Percentiles rank a stretch among this genome's conserved stretches.
Conservation (phyloP, 805 yeast genomes). For the Candida vaughaniae region DNA sequence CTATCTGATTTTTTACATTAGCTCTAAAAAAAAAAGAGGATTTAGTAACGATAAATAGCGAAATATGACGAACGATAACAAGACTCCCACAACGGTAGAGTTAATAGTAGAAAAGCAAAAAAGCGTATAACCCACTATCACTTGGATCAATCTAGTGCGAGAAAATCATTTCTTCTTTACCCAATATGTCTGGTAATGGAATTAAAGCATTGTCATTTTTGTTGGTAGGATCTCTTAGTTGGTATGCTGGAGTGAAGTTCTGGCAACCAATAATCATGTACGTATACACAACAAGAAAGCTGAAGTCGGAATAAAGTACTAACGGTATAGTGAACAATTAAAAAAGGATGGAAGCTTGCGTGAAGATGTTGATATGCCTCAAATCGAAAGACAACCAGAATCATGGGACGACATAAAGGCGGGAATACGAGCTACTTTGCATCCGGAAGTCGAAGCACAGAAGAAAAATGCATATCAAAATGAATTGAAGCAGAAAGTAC, state of each 20-base stretch:
- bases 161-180: no score
- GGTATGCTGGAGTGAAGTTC: slow-evolving; percentile 58
- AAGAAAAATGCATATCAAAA: slow-evolving; percentile 7
- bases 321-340: slow-evolving; percentile 50
- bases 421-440: slow-evolving; percentile 28
- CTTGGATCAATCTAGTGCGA: no score
- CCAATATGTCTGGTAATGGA: slow-evolving; percentile 13
- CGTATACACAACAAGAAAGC: slow-evolving; percentile 22
- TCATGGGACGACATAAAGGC: slow-evolving; percentile 40
- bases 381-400: slow-evolving; percentile 31
- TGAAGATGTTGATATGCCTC: slow-evolving; percentile 56
- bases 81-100: no score
- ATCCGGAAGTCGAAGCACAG: slow-evolving; percentile 22
- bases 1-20: no score
- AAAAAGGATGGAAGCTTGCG: slow-evolving; percentile 65
- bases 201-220: slow-evolving; percentile 18
- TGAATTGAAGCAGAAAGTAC: slow-evolving; percentile 3
- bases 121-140: no score
- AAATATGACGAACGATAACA: no score
- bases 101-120: no score
- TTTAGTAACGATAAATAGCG: no score
- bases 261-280: slow-evolving; percentile 73
- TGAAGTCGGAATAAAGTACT: slow-evolving; percentile 8
- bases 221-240: slow-evolving; percentile 26
- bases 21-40: no score